Evolutionary conservation across 208 protist genomes (phyloP), one percentile per base, ranked within the genome.

Genomic region (Crithidia fasciculata): DNA sequence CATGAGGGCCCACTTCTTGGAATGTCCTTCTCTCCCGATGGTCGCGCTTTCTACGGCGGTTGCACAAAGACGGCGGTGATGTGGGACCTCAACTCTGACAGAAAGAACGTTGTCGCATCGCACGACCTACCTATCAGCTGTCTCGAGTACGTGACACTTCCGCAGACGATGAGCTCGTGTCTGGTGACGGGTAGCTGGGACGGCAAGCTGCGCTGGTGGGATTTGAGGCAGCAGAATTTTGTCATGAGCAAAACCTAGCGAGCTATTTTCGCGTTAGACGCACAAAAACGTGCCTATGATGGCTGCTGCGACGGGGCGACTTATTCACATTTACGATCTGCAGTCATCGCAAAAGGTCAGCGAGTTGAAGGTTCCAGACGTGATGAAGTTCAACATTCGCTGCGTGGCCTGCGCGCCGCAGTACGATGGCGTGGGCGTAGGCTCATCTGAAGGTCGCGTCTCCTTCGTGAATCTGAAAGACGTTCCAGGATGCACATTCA

Each of bases 151-250:
- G 72, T 95, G 19, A 76, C 40, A 18, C 53, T 79, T 36, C 76
- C 85, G 19, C 67, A 78, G 41, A 66, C 72, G 0, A 75, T 82
- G 61, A 63, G 64, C 41, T 80, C 91, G n/a, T 68, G 93, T 68
- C 78, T 96, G 19, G 74, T 96, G 41, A 95, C 90, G 5, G 88
- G 87, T 15, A 93, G 92, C 71, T 95, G 90, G 89, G 92, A 96
- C 63, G 89, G 90, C 3, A 95, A 88, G 61, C 41, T 96, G 64
- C 85, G 88, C 7, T 93, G 90, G 80, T 96, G 92, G 92, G 92
- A 96, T 74, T 74, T 93, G 18, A 79, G 88, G 16, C 85, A 91
- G 72, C 84, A 60, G 56, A 79, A 75, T 52, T 86, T 80, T 50
- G 73, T 84, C 10, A 90, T 90, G 68, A 93, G 53, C 80, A 94